A percentile compares a stretch with the other conserved stretches of the same genome.
phyloP scores from a whole-genome alignment of 2,329 filamentous ascomycete genomes.

The Scedosporium dehoogii region DNA sequence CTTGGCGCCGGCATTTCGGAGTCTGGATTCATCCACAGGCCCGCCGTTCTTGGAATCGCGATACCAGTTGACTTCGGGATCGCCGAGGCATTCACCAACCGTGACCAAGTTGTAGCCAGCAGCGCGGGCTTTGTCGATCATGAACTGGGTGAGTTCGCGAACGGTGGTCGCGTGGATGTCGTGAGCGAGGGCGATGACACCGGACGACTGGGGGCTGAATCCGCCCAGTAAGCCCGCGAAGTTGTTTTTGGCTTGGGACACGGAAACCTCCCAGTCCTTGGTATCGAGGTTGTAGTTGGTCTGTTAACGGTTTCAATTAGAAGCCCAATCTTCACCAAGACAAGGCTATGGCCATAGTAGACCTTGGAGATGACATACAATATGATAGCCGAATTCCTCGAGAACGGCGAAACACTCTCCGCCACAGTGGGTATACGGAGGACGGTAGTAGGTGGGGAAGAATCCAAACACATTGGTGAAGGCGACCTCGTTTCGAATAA shows the following conservation, averaged over 20 bases:
- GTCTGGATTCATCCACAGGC: background rate
- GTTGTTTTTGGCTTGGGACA: constrained; percentile 35
- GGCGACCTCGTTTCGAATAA: constrained; percentile 34
- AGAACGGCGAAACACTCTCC: constrained; percentile 22
- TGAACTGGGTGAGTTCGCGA: constrained; percentile 22
- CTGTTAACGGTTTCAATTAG: background rate
- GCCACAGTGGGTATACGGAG: constrained; percentile 34
- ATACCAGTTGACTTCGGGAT: constrained; percentile 45
- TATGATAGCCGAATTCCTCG: constrained; percentile 39
- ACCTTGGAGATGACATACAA: constrained; percentile 20
- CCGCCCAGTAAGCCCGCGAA: constrained; percentile 33
- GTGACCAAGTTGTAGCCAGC: constrained; percentile 13
- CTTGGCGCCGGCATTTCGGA: background rate
- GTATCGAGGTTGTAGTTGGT: constrained; percentile 48
- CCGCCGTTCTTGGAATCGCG: background rate
- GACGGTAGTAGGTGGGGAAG: constrained; percentile 32
- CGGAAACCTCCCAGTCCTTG: constrained; percentile 46
- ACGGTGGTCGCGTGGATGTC: constrained; percentile 40
- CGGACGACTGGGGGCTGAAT: constrained; percentile 19
- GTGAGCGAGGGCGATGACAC: constrained; percentile 42
- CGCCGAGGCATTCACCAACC: constrained; percentile 41
- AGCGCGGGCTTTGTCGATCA: constrained; percentile 10
- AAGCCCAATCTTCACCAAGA: too few species aligned
- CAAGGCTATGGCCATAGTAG: too few species aligned
- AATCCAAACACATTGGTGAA: constrained; percentile 30